Conservation (phyloP, 225 moss, liverwort and hornwort species). For the Sphagnum contortum region DNA sequence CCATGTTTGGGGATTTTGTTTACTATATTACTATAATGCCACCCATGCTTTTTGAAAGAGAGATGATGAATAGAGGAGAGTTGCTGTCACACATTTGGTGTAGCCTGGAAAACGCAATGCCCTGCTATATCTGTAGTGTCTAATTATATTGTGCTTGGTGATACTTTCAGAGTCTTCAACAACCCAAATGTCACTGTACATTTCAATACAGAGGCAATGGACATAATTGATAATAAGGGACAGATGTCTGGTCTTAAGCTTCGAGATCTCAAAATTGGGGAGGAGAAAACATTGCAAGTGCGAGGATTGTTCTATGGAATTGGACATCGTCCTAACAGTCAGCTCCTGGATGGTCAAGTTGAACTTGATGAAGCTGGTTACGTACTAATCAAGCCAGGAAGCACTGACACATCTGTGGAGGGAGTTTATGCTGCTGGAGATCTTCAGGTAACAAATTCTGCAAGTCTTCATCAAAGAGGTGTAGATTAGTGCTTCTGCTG, state of each 20-base stretch:
- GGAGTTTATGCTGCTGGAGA: slow-evolving; percentile 96
- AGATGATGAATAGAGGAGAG: too few species aligned
- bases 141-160: not conserved
- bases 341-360: slow-evolving; percentile 77
- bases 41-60: too few species aligned
- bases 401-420: slow-evolving; percentile 72
- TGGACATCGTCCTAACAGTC: slow-evolving; percentile 80
- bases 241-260: slow-evolving; percentile 77
- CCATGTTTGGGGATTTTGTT: too few species aligned
- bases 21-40: too few species aligned
- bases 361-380: slow-evolving; percentile 90
- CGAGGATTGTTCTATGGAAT: slow-evolving; percentile 96
- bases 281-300: slow-evolving; percentile 45
- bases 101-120: too few species aligned
- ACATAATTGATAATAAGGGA: slow-evolving; percentile 65
- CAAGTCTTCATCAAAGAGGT: too few species aligned
- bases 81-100: too few species aligned
- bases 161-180: slow-evolving; percentile 56
- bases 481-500: not conserved
- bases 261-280: slow-evolving; percentile 27
- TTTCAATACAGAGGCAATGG: slow-evolving; percentile 78
- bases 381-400: slow-evolving; percentile 72
- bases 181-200: slow-evolving; percentile 95
- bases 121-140: not conserved
- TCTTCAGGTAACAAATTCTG: slow-evolving; percentile 51